These are phyloP conservation scores for Bryoerythrophyllum caledonicum DNA, from an alignment of 225 moss, liverwort and hornwort genomes.

Conservation along the genomic window DNA sequence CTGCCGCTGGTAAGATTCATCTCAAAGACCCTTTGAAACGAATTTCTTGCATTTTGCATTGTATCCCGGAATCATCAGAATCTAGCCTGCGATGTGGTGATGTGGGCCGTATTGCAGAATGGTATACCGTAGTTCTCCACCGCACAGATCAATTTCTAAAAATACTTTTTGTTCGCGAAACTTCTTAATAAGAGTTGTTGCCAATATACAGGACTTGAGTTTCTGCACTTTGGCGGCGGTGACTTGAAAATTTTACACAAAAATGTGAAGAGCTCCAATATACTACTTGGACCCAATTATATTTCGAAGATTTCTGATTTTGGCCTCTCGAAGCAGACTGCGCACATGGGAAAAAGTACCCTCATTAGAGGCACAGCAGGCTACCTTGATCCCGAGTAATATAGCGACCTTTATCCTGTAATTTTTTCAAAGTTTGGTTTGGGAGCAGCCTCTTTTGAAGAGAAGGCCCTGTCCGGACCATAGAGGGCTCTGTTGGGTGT, in stretches of 20 bases:
- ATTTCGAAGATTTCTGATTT: conserved; percentile 71
- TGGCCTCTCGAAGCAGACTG: conserved; percentile 48
- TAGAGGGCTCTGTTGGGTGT: conserved; percentile 20
- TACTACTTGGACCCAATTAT: conserved; percentile 57
- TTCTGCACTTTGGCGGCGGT: conserved; percentile 56
- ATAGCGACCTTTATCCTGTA: conserved; percentile 8
- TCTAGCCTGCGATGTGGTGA: conserved; percentile 9
- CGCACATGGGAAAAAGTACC: conserved; percentile 30
- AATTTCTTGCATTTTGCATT: conserved; percentile 1
- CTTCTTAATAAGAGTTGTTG: neutral
- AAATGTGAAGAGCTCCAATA: conserved; percentile 71
- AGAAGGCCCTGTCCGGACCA: conserved; percentile 6
- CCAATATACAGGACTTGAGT: conserved; percentile 54
- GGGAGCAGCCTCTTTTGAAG: neutral
- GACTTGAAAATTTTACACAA: conserved; percentile 60
- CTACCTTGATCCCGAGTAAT: conserved; percentile 83
- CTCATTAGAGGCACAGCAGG: conserved; percentile 63
- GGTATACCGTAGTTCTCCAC: conserved; percentile 11
- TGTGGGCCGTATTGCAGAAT: neutral
- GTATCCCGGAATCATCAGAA: conserved; percentile 10
- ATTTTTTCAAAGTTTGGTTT: neutral
- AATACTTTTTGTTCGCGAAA: neutral
- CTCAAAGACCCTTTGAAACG: neutral
- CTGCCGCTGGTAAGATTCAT: conserved; percentile 57
- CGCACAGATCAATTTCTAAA: neutral